These are phyloP conservation scores for Eremomyces bilateralis DNA, from an alignment of 495 filamentous ascomycete genomes.

Conservation along the genomic window DNA sequence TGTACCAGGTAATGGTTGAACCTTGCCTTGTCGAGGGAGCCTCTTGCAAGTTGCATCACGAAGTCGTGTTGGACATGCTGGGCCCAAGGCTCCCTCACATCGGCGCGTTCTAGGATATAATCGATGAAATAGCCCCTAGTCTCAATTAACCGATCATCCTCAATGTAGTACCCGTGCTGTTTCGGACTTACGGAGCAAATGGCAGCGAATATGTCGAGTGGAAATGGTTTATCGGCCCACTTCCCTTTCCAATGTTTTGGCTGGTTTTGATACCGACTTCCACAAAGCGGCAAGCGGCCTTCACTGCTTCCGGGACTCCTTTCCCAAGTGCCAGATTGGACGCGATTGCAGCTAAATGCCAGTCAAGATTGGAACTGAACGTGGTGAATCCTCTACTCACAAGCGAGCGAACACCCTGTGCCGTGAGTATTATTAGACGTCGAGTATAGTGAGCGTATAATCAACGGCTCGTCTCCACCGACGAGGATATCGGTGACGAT, in stretches of 20 bases:
- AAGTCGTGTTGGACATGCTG: constrained; percentile 62
- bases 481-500: constrained; percentile 55
- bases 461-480: constrained; percentile 29
- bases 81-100: constrained; percentile 49
- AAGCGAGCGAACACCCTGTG: constrained; percentile 86
- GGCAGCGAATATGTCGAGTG: constrained; percentile 64
- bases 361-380: not conserved
- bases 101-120: constrained; percentile 53
- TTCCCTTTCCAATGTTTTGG: constrained; percentile 50
- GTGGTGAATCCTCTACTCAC: constrained; percentile 23
- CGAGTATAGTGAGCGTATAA: constrained; percentile 47
- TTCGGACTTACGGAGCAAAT: constrained; percentile 49
- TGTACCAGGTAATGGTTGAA: constrained; percentile 79
- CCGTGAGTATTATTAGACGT: constrained; percentile 72
- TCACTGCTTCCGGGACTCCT: constrained; percentile 39
- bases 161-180: not conserved
- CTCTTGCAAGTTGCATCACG: constrained; percentile 50
- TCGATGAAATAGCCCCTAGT: constrained; percentile 61
- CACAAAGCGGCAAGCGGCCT: constrained; percentile 52
- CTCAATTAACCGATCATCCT: not conserved
- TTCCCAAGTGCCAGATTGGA: constrained; percentile 52
- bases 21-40: constrained; percentile 42
- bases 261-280: constrained; percentile 67
- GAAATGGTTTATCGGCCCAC: constrained; percentile 85
- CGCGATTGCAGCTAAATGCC: constrained; percentile 51